A percentile compares a stretch with the other conserved stretches of the same genome.
phyloP scores from a whole-genome alignment of 257 asterid species.

The Primulina huaijiensis region DNA sequence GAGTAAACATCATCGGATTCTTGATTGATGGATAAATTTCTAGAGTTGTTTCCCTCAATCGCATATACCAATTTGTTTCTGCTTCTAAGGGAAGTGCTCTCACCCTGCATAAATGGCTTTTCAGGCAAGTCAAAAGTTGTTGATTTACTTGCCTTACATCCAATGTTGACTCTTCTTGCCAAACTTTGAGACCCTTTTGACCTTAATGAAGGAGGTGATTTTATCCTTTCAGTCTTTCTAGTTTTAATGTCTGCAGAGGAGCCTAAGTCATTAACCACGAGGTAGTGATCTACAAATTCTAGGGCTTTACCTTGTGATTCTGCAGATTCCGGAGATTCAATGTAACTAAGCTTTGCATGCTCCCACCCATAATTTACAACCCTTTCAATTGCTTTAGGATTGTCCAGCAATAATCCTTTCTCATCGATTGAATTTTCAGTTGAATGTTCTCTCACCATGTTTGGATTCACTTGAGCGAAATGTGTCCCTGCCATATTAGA shows the following conservation, averaged over 20 bases:
- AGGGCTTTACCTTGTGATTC: slow-evolving; percentile 51
- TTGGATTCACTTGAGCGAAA: slow-evolving; percentile 10
- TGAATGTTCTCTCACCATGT: slow-evolving; percentile 26
- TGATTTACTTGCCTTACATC: slow-evolving; percentile 29
- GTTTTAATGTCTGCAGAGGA: slow-evolving; percentile 27
- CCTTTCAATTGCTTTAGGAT: slow-evolving; percentile 24
- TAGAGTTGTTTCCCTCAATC: slow-evolving; percentile 24
- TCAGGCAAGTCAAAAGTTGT: slow-evolving; percentile 63
- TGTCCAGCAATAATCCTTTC: slow-evolving; percentile 25
- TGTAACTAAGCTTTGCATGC: slow-evolving; percentile 22
- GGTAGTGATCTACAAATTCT: slow-evolving; percentile 60
- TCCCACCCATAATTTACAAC: slow-evolving; percentile 29
- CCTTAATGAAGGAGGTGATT: slow-evolving; percentile 49
- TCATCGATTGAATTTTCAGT: slow-evolving; percentile 23
- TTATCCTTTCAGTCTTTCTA: slow-evolving; percentile 23
- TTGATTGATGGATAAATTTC: slow-evolving; percentile 22
- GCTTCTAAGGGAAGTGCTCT: slow-evolving; percentile 25
- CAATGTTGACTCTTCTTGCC: slow-evolving; percentile 48
- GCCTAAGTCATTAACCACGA: slow-evolving; percentile 42
- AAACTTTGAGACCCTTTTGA: slow-evolving; percentile 53
- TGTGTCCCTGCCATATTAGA: background rate
- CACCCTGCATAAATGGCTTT: slow-evolving; percentile 30
- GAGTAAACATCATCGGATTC: slow-evolving; percentile 26
- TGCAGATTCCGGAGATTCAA: slow-evolving; percentile 45
- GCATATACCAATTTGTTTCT: slow-evolving; percentile 26